Evolutionary conservation across 768 basidiomycete genomes (phyloP).

Genomic region (Agaricus sinodeliciosus): DNA sequence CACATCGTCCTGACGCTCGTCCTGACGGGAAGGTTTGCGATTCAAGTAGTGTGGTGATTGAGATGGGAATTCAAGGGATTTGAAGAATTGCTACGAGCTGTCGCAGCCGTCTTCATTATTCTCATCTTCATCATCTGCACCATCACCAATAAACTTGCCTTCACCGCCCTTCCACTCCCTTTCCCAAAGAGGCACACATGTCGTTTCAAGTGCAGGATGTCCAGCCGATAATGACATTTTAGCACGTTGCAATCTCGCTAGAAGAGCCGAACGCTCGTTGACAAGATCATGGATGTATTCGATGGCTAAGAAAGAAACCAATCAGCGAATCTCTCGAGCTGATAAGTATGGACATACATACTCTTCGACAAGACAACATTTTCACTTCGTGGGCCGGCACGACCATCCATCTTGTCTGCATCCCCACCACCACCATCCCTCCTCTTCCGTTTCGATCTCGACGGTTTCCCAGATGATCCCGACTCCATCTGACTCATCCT

Average conservation of each 20-base stretch:
- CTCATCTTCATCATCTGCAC: constrained; percentile 34
- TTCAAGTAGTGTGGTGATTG: too few species aligned
- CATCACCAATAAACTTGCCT: constrained; percentile 38
- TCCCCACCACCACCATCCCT: constrained; percentile 40
- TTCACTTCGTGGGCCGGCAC: constrained; percentile 87
- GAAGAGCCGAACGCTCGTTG: constrained; percentile 48
- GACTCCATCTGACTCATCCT: constrained; percentile 7
- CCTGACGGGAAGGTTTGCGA: too few species aligned
- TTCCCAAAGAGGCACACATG: constrained; percentile 58
- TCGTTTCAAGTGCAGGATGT: constrained; percentile 47
- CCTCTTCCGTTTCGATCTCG: constrained; percentile 35
- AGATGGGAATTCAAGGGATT: too few species aligned
- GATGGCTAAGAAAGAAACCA: constrained; percentile 50
- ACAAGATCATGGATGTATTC: constrained; percentile 73
- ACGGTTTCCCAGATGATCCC: constrained; percentile 12
- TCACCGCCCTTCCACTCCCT: constrained; percentile 79
- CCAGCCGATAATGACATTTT: constrained; percentile 48
- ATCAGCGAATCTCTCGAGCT: constrained; percentile 1
- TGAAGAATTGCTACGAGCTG: not conserved
- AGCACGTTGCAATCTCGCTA: constrained; percentile 54
- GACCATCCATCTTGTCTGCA: constrained; percentile 63
- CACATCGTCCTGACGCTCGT: too few species aligned
- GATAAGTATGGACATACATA: constrained; percentile 31
- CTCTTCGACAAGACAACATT: constrained; percentile 86
- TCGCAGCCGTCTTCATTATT: constrained; percentile 27